Percentiles rank a stretch among this genome's conserved stretches.
phyloP scores from a whole-genome alignment of 371 early-diverging fungal genomes.

The Lichtheimia hyalospora region DNA sequence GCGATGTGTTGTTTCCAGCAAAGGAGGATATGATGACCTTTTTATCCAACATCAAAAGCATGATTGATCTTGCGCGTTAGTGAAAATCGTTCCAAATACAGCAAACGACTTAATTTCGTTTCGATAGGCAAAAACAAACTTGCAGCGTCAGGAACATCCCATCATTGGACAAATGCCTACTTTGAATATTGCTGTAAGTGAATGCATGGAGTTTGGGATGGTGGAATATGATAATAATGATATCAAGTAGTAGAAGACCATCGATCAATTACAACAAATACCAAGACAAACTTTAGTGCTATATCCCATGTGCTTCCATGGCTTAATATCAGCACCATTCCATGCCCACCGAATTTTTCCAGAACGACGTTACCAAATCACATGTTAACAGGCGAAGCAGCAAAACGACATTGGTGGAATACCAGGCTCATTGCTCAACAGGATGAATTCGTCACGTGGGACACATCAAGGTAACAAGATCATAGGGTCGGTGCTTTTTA shows the following conservation, averaged over 20 bases:
- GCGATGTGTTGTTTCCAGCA: background rate
- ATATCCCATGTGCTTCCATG: slow-evolving; percentile 20
- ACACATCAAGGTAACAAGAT: slow-evolving; percentile 38
- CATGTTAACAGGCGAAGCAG: slow-evolving; percentile 9
- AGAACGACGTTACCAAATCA: too few species aligned
- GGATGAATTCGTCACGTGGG: slow-evolving; percentile 50
- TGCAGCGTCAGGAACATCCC: background rate
- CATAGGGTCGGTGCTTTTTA: background rate
- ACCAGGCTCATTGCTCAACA: slow-evolving; percentile 53
- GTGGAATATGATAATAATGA: too few species aligned
- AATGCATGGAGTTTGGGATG: background rate
- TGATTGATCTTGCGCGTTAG: too few species aligned
- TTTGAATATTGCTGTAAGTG: slow-evolving; percentile 14
- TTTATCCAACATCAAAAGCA: too few species aligned
- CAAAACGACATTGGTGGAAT: slow-evolving; percentile 64
- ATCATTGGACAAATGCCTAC: slow-evolving; percentile 28
- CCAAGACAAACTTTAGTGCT: slow-evolving; percentile 7
- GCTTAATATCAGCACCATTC: too few species aligned
- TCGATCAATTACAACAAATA: too few species aligned
- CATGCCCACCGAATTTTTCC: too few species aligned
- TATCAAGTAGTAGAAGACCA: too few species aligned
- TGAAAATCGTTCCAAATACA: too few species aligned
- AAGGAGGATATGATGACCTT: background rate
- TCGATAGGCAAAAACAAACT: slow-evolving; percentile 2
- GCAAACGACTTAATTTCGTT: too few species aligned